phyloP scores from a whole-genome alignment of 108 stramenopile species.

The Schizochytrium sp. region DNA sequence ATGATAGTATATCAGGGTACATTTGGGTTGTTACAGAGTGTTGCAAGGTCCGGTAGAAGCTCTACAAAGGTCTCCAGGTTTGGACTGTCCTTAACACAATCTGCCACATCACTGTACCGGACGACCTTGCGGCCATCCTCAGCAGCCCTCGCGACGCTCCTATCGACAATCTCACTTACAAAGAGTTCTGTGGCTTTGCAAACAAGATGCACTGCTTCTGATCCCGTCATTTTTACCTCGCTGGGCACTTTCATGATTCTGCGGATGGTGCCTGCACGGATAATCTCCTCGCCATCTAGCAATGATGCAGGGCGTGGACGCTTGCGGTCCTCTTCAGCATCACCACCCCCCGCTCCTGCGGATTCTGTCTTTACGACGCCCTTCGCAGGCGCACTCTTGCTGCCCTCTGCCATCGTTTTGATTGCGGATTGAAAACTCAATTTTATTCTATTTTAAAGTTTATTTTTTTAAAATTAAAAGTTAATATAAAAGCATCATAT shows the following conservation, averaged over 20 bases:
- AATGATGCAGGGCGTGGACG: background rate
- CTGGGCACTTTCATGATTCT: slow-evolving; percentile 42
- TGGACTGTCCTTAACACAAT: background rate
- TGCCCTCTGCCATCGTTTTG: too few relatives aligned
- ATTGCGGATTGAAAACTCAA: too few relatives aligned
- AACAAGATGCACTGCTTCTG: slow-evolving; percentile 54
- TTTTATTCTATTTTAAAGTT: too few relatives aligned
- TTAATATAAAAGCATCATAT: too few relatives aligned
- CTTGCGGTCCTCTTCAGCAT: background rate
- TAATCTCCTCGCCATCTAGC: slow-evolving; percentile 38
- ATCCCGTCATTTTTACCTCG: slow-evolving; percentile 55
- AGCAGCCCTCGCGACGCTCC: background rate
- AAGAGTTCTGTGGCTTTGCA: slow-evolving; percentile 46
- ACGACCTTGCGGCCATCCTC: slow-evolving; percentile 45
- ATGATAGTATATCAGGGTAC: background rate
- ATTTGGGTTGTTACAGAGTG: background rate
- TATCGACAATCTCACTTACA: background rate
- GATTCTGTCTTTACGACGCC: background rate
- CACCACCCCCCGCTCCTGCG: background rate
- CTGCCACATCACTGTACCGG: slow-evolving; percentile 12
- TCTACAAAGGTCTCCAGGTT: background rate
- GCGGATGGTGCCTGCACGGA: slow-evolving; percentile 54
- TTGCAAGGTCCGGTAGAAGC: slow-evolving; percentile 49
- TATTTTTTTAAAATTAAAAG: too few relatives aligned
- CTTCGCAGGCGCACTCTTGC: background rate